These are phyloP conservation scores for Ceratobasidium sp. DNA, from an alignment of 1,284 basidiomycete species.

Conservation along the genomic window DNA sequence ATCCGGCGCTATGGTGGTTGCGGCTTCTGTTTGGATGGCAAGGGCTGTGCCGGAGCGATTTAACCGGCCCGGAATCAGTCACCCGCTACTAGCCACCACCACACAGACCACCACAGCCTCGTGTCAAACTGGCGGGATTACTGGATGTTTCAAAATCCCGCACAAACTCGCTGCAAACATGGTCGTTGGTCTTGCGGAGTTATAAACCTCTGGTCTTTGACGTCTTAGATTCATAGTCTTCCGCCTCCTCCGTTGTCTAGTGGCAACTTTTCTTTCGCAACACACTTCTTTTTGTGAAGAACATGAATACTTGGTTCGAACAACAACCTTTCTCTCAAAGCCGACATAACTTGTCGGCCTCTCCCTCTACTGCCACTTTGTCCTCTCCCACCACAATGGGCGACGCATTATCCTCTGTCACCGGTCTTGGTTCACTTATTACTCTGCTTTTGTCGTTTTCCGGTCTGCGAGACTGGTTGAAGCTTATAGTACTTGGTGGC, in stretches of 20 bases:
- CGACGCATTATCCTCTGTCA: conserved; percentile 12
- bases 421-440: conserved; percentile 56
- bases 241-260: not conserved
- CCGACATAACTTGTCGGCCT: not conserved
- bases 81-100: not conserved
- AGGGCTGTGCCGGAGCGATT: conserved; percentile 8
- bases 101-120: conserved; percentile 6
- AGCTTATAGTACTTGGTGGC: conserved; percentile 72
- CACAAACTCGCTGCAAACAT: not conserved
- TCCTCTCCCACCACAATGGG: not conserved
- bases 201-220: conserved; percentile 16
- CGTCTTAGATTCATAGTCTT: conserved; percentile 5
- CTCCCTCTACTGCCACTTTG: not conserved
- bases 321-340: conserved; percentile 22
- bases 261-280: conserved; percentile 14
- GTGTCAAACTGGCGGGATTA: not conserved
- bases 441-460: conserved; percentile 61
- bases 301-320: conserved; percentile 24
- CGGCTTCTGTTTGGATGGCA: conserved; percentile 2
- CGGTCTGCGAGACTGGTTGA: conserved; percentile 72
- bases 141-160: not conserved
- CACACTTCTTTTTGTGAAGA: not conserved
- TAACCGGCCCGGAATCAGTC: not conserved
- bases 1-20: not conserved
- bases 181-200: not conserved